Evolutionary conservation across 1,284 basidiomycete genomes (phyloP), one percentile per base, ranked within the genome.

Genomic region (Volvariella volvacea): DNA sequence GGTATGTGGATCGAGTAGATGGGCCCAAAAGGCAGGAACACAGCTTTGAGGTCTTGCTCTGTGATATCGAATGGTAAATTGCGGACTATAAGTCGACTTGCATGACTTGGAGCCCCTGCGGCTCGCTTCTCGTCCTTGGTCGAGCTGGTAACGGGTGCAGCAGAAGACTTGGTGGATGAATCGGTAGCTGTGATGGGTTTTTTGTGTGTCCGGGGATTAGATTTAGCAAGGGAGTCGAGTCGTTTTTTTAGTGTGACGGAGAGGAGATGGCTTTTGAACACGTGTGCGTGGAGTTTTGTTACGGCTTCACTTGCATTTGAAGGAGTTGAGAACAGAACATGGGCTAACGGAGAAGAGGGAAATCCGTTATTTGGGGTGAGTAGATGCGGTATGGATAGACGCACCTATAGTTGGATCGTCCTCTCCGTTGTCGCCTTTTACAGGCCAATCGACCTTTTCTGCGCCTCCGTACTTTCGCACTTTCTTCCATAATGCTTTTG

Each of bases 231-330:
- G 40, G 73, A 78, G 41, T 93, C 86, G 3, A 91, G 66, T 1
- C 90, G 80, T 60, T 93, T 93, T 71, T 97, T 97, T 50, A 97
- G 74, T 4, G 88, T 83, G n/a, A 86, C 90, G 4, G 87, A 92
- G 20, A 98, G 78, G 12, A 93, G 69, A 2, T 77, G 72, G 34
- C 92, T 92, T 63, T 97, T 96, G 76, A 88, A 97, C 33, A 93
- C 83, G 60, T 96, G 92, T 0, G 91, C 91, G 59, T 99, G 92
- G 1, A 99, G 78, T 65, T 92, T 93, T 47, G 67, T 70, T 22
- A 91, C 77, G 1, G 88, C 88, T 16, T 83, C 79, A 41, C 78
- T 72, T 0, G 93, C 92, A 44, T 79, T 69, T 3, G 73, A 71
- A 7, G 92, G 83, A 0, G 78, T 82, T 1, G 74, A 66, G 63